These are phyloP conservation scores for Aspergillus uvarum DNA, from an alignment of 2,329 filamentous ascomycete genomes.

Conservation along the genomic window DNA sequence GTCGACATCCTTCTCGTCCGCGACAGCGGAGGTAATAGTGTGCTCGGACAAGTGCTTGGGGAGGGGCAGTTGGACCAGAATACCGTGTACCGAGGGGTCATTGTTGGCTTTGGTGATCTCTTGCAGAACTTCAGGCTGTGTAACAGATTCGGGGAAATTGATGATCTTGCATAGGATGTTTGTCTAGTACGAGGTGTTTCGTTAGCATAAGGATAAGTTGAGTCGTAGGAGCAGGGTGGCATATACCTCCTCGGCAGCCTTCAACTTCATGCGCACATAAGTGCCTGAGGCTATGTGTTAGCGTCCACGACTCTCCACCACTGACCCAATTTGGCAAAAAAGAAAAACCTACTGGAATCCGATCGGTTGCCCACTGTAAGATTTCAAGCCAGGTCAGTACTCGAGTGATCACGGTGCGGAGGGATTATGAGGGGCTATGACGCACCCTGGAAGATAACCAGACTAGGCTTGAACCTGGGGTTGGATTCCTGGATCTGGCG, in stretches of 20 bases:
- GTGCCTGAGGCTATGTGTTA: constrained; percentile 61
- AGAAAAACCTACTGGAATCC: constrained; percentile 71
- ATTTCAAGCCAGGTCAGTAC: constrained; percentile 8
- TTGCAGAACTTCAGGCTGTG: constrained; percentile 81
- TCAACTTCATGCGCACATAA: constrained; percentile 99
- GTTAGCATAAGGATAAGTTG: constrained; percentile 10
- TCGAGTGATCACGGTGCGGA: neutral
- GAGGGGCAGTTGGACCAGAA: constrained; percentile 89
- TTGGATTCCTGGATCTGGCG: constrained; percentile 76
- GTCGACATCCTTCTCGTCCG: constrained; percentile 95
- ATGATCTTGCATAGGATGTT: constrained; percentile 85
- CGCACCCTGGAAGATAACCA: constrained; percentile 93
- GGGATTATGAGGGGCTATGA: neutral
- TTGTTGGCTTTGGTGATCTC: constrained; percentile 81
- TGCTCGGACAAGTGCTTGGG: constrained; percentile 90
- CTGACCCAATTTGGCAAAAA: constrained; percentile 6
- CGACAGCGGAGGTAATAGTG: constrained; percentile 81
- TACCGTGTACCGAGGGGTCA: constrained; percentile 80
- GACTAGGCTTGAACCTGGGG: constrained; percentile 80
- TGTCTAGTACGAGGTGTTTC: constrained; percentile 56
- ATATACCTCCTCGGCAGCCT: constrained; percentile 84
- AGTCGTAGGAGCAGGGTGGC: neutral
- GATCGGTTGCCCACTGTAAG: constrained; percentile 79
- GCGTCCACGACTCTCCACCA: constrained; percentile 4
- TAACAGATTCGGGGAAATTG: constrained; percentile 77